Base-by-base conservation (phyloP, 2,329 filamentous ascomycete species). In the Aspergillus thermomutatus region DNA sequence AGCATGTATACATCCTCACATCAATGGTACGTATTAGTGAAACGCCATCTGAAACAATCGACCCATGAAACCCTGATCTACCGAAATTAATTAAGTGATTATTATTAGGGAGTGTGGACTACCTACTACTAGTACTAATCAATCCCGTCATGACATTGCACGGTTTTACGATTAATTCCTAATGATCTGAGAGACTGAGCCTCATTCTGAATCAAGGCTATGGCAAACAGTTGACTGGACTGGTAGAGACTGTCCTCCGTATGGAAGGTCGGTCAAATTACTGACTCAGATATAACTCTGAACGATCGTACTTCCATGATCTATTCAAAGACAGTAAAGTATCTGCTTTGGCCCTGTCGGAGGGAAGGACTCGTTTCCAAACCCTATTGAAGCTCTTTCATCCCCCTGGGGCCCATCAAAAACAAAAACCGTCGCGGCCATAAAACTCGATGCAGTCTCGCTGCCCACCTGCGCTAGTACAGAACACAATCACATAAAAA, bases 401-500 rank as follows among this genome's bases (percentile, higher is more conserved):
- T 17, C 31, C 31, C 14, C 10, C 27, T 17, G 6, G 31, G 14
- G 40, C n/a, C 21, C 40, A 17, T 43, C 17, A 21, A 49, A 49
- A 26, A 31, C 26, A 37, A 25, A 50, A n/a, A 2, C 11, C 11
- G 26, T 25, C 28, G 28, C 27, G 21, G 21, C 21, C 11, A 25
- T 23, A 28, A 37, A 49, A 48, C 46, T 50, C 17, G 49, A 56
- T 59, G 59, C 56, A 57, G 47, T 55, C 52, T 52, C 49, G 41
- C 53, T 41, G 37, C 41, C 54, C 34, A 45, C 31, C 28, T 50
- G 26, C 53, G 45, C 47, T 52, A 19, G 46, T 47, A 55, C 43
- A 17, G 19, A 10, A 27, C 50, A 21, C 51, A 34, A 53, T 21
- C 40, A 52, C 45, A 41, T 43, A 47, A 49, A 46, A 50, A 53